A percentile compares a stretch with the other conserved stretches of the same genome.
These are phyloP conservation scores for Pogostemon cablin DNA, from an alignment of 257 asterid species.

Conservation along the genomic window DNA sequence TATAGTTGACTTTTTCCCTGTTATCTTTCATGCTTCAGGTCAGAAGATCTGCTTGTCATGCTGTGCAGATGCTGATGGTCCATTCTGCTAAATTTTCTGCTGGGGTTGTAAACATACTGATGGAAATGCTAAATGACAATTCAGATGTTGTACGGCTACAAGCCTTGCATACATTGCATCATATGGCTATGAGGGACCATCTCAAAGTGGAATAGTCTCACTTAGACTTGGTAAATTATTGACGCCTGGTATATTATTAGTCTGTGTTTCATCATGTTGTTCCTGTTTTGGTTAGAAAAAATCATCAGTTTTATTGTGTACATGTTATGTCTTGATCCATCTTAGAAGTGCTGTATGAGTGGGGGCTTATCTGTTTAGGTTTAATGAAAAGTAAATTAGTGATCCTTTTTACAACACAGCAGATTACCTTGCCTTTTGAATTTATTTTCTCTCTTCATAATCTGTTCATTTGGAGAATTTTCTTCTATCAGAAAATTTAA, in stretches of 20 bases:
- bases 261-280: conserved; percentile 13
- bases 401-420: conserved; percentile 8
- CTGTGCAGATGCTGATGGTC: conserved; percentile 60
- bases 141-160: conserved; percentile 67
- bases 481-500: background rate
- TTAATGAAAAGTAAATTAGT: conserved; percentile 5
- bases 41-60: conserved; percentile 83
- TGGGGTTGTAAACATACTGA: conserved; percentile 57
- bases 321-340: conserved; percentile 19
- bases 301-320: background rate
- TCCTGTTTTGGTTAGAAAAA: conserved; percentile 7
- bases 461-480: conserved; percentile 6
- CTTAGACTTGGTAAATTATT: conserved; percentile 65
- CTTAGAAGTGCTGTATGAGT: background rate
- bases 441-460: background rate
- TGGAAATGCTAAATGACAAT: conserved; percentile 81
- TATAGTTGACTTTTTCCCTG: conserved; percentile 34
- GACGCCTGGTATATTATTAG: conserved; percentile 53
- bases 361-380: background rate
- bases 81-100: conserved; percentile 66
- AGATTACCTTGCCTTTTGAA: background rate
- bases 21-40: conserved; percentile 58
- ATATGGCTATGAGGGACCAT: conserved; percentile 48
- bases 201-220: conserved; percentile 66
- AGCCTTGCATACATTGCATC: conserved; percentile 75